phyloP scores from a whole-genome alignment of 2,329 filamentous ascomycete genomes.

The Aspergillus tubingensis region DNA sequence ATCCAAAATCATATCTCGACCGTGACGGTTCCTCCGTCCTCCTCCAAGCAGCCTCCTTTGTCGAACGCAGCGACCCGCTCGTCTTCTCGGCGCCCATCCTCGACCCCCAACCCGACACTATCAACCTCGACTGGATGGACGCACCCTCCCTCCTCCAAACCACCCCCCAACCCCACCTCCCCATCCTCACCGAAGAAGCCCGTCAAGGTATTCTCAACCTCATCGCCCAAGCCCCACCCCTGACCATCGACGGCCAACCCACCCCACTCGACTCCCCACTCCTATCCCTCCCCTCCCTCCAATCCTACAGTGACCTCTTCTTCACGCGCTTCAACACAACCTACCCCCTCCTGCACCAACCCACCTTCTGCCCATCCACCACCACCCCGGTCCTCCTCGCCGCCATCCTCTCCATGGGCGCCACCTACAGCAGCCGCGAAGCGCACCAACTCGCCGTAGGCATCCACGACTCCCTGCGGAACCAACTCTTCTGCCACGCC shows the following conservation, averaged over 20 bases:
- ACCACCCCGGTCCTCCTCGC: slow-evolving; percentile 57
- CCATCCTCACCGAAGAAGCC: slow-evolving; percentile 34
- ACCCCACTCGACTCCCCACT: slow-evolving; percentile 55
- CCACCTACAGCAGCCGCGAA: slow-evolving; percentile 61
- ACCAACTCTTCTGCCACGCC: slow-evolving; percentile 60
- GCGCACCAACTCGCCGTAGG: slow-evolving; percentile 63
- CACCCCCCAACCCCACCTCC: slow-evolving; percentile 18
- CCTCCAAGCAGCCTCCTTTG: slow-evolving; percentile 27
- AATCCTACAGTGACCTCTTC: slow-evolving; percentile 61
- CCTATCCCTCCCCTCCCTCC: slow-evolving; percentile 53
- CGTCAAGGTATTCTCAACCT: slow-evolving; percentile 51
- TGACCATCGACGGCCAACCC: slow-evolving; percentile 50
- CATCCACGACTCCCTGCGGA: slow-evolving; percentile 62
- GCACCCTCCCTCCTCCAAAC: slow-evolving; percentile 16
- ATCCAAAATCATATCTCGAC: background rate
- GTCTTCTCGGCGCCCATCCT: background rate
- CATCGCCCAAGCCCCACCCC: slow-evolving; percentile 53
- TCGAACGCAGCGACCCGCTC: slow-evolving; percentile 16
- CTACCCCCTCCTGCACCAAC: slow-evolving; percentile 61
- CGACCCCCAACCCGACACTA: background rate
- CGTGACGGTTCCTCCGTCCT: slow-evolving; percentile 26
- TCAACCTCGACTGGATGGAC: slow-evolving; percentile 32
- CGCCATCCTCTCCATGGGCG: slow-evolving; percentile 60
- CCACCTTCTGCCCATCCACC: slow-evolving; percentile 56
- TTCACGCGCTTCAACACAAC: slow-evolving; percentile 62